Conservation (phyloP, 2,329 filamentous ascomycete genomes). For the Aaosphaeria arxii region DNA sequence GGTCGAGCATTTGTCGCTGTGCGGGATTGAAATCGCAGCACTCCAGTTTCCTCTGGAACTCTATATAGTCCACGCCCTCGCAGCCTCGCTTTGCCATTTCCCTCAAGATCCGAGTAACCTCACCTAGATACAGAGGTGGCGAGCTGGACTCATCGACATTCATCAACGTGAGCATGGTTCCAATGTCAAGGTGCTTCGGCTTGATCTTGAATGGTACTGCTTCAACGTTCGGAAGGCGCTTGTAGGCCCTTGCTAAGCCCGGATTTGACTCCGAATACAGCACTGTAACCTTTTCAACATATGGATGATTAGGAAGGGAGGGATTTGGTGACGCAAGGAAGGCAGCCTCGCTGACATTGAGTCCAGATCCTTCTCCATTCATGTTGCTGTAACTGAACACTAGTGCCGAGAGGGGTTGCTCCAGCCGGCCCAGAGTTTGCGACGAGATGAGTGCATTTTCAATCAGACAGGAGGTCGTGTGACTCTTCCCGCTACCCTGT, state of each 20-base stretch:
- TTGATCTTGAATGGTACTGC: slow-evolving; percentile 8
- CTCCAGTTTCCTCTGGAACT: slow-evolving; percentile 5
- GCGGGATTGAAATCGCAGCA: slow-evolving; percentile 1
- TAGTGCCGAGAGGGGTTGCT: slow-evolving; percentile 54
- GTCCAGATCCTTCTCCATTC: slow-evolving; percentile 3
- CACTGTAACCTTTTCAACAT: slow-evolving; percentile 8
- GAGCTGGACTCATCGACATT: slow-evolving; percentile 9
- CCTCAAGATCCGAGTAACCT: background rate
- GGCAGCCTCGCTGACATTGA: slow-evolving; percentile 13
- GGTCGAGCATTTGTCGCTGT: slow-evolving; percentile 7
- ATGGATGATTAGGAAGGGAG: slow-evolving; percentile 13
- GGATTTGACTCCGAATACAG: slow-evolving; percentile 6
- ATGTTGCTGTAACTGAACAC: slow-evolving; percentile 52
- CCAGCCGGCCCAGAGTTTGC: slow-evolving; percentile 38
- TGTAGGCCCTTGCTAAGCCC: slow-evolving; percentile 5
- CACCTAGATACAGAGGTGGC: slow-evolving; percentile 15
- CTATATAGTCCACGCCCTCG: slow-evolving; percentile 3
- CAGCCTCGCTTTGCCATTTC: slow-evolving; percentile 1
- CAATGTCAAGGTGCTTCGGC: slow-evolving; percentile 12
- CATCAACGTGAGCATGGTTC: slow-evolving; percentile 15
- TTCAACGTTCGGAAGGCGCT: slow-evolving; percentile 1
- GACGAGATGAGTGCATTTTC: slow-evolving; percentile 49
- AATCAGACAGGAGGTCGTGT: slow-evolving; percentile 57
- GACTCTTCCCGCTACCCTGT: slow-evolving; percentile 60
- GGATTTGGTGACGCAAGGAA: slow-evolving; percentile 8